Evolutionary conservation across 495 filamentous ascomycete species (phyloP).

Genomic region (Penicillium tannophilum): DNA sequence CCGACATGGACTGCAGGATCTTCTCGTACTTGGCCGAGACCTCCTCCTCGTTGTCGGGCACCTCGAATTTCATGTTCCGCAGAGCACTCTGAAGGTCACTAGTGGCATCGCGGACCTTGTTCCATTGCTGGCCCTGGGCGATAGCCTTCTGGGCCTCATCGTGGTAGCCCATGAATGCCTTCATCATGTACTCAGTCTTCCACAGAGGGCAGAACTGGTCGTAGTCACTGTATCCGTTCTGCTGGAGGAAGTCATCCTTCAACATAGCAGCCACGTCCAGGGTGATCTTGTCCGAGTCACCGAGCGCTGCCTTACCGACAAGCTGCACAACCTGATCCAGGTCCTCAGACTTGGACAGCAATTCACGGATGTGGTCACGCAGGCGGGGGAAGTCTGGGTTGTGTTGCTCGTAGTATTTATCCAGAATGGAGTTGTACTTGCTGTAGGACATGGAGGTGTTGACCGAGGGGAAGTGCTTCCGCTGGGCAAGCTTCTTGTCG

Average conservation of each 20-base stretch:
- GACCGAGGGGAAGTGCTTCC: slow-evolving; percentile 99
- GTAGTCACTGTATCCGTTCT: slow-evolving; percentile 98
- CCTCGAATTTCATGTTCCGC: slow-evolving; percentile 94
- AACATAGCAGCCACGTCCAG: slow-evolving; percentile 87
- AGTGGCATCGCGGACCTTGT: slow-evolving; percentile 88
- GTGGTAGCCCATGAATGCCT: slow-evolving; percentile 95
- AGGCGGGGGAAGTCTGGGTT: slow-evolving; percentile 92
- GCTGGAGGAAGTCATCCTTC: slow-evolving; percentile 99
- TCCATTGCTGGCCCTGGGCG: slow-evolving; percentile 84
- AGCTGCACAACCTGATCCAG: slow-evolving; percentile 98
- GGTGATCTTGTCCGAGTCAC: slow-evolving; percentile 98
- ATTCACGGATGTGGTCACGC: slow-evolving; percentile 87
- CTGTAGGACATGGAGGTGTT: slow-evolving; percentile 95
- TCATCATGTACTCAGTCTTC: slow-evolving; percentile 99
- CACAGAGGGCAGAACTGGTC: slow-evolving; percentile 98
- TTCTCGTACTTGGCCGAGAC: slow-evolving; percentile 90
- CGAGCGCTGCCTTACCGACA: slow-evolving; percentile 94
- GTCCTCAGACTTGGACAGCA: slow-evolving; percentile 93
- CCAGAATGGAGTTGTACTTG: slow-evolving; percentile 88
- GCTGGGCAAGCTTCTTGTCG: slow-evolving; percentile 98
- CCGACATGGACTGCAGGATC: slow-evolving; percentile 84
- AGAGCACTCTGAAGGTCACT: slow-evolving; percentile 79
- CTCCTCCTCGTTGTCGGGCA: slow-evolving; percentile 74
- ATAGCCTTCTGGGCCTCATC: slow-evolving; percentile 97
- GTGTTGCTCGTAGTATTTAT: slow-evolving; percentile 90